Percentiles rank a stretch among this genome's conserved stretches.
These are phyloP conservation scores for Davidsoniella virescens DNA, from an alignment of 2,329 filamentous ascomycete species.

Conservation along the genomic window DNA sequence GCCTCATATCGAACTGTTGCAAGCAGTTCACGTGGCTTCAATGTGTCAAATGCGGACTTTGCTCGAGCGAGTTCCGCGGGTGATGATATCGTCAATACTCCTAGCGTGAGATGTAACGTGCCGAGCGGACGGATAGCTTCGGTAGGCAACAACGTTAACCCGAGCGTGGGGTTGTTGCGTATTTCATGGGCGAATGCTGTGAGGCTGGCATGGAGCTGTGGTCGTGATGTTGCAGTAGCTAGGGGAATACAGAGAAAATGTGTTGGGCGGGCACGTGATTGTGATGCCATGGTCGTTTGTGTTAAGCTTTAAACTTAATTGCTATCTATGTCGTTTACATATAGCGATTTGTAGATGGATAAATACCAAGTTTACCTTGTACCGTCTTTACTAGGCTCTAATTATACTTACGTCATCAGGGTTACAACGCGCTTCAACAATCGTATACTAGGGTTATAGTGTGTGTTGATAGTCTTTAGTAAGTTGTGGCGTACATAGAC, in stretches of 20 bases:
- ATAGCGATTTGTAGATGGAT: no score
- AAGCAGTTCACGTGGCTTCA: conserved; percentile 13
- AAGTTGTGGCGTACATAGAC: no score
- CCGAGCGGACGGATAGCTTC: conserved; percentile 60
- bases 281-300: not conserved
- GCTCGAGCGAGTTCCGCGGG: not conserved
- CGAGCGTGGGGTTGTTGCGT: conserved; percentile 22
- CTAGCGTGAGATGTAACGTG: conserved; percentile 72
- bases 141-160: conserved; percentile 34
- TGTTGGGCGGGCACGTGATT: conserved; percentile 32
- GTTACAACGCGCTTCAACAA: no score
- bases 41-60: conserved; percentile 24
- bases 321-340: no score
- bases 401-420: no score
- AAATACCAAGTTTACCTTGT: no score
- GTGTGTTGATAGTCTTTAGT: no score
- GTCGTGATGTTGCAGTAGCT: conserved; percentile 39
- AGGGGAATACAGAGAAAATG: conserved; percentile 69
- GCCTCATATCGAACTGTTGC: conserved; percentile 1
- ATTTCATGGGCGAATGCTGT: conserved; percentile 45
- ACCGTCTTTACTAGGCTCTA: no score
- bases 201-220: conserved; percentile 49
- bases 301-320: no score
- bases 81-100: conserved; percentile 57
- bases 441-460: no score